Base-by-base conservation (phyloP, 352 stramenopile genomes). In the Phytophthora boehmeriae region DNA sequence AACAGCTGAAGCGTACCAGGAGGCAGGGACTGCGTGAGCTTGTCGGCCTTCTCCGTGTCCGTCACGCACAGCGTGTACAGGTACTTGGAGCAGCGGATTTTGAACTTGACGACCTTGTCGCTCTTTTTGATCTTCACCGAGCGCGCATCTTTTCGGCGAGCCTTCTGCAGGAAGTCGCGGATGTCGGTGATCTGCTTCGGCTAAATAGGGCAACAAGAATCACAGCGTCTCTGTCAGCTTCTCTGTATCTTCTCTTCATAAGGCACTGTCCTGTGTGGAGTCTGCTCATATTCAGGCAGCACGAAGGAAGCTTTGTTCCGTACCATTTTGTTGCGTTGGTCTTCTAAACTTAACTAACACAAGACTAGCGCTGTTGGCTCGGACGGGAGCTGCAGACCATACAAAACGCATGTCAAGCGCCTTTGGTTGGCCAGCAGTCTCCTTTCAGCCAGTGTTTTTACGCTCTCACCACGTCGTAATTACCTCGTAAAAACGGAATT, bases 101-200 rank as follows among this genome's bases (percentile, higher is more conserved):
- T 99, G 92, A 99, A 99, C 92, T 99, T 99, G 78, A 97, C 98
- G 57, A 98, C 90, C 77, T 93, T 81, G 68, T 90, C 83, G 65
- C 89, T 92, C 94, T 99, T 99, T 84, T 98, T 98, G 78, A 99
- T 99, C 87, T 99, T 99, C 44, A 99, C 97, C 64, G 98, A 97
- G 71, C 97, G 97, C 69, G 98, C 98, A 90, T 98, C 94, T 82
- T 97, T 97, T 88, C 96, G 83, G 75, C 96, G 94, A 57, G 97
- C 97, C 89, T 98, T 99, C 85, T 98, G 96, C 71, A 99, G 89
- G 83, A 99, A 99, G 83, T 99, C 97, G 72, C 96, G 93, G 78
- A 99, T 99, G 80, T 99, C 97, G 70, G 92, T 98, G 90, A 99
- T 99, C 88, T 98, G 87, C 89, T 99, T 99, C 63, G 97, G 97